Percentiles rank a stretch among this genome's conserved stretches.
phyloP scores from a whole-genome alignment of 306 rosid genomes.

The Aeschynomene evenia region DNA sequence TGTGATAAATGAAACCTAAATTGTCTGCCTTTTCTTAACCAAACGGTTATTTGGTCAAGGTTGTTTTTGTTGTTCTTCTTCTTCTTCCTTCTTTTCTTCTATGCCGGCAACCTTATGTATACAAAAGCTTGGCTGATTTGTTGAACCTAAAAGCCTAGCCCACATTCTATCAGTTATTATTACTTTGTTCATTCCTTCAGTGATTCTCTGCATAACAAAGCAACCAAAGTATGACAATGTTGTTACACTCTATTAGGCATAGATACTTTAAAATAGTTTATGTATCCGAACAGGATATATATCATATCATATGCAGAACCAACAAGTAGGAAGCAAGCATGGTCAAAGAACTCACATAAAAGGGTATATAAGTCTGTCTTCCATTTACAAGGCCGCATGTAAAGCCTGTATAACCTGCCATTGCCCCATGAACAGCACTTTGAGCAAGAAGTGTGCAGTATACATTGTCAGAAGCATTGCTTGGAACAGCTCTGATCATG shows the following conservation, averaged over 20 bases:
- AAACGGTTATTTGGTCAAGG: conserved; percentile 28
- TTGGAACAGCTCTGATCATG: conserved; percentile 96
- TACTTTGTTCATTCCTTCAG: conserved; percentile 70
- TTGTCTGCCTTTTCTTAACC: conserved; percentile 37
- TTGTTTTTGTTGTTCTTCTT: neutral
- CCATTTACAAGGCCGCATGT: conserved; percentile 86
- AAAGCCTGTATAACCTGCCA: conserved; percentile 93
- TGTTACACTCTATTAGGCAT: too few relatives aligned
- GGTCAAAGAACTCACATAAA: conserved; percentile 60
- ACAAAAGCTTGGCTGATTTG: conserved; percentile 87
- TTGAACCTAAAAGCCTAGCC: conserved; percentile 95
- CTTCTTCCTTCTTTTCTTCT: conserved; percentile 62
- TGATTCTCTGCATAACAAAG: conserved; percentile 62
- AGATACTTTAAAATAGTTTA: too few relatives aligned
- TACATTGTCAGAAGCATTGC: conserved; percentile 92
- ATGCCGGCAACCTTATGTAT: conserved; percentile 34
- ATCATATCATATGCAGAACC: conserved; percentile 3
- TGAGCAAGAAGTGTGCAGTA: conserved; percentile 94
- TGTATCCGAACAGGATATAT: too few relatives aligned
- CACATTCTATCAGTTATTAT: conserved; percentile 94
- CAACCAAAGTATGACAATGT: neutral
- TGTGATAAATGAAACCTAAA: conserved; percentile 6
- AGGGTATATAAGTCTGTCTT: conserved; percentile 86
- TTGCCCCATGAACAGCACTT: conserved; percentile 96
- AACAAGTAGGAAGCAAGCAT: neutral